A percentile compares a stretch with the other conserved stretches of the same genome.
Conservation (phyloP, 371 early-diverging fungal genomes). For the Choanephora cucurbitarum region DNA sequence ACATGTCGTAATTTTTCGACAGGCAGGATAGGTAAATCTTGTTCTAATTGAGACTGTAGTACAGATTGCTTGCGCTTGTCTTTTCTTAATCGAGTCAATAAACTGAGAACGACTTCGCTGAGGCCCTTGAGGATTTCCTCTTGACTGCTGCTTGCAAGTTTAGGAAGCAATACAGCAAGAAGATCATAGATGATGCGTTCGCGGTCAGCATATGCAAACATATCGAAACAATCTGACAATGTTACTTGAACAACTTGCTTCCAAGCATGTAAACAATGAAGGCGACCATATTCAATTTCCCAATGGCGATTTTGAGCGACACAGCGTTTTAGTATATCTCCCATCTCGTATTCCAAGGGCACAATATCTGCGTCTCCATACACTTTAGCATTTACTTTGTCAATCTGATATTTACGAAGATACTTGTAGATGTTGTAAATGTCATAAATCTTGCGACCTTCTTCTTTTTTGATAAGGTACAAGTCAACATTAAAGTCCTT, state of each 20-base stretch:
- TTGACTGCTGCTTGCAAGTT: conserved; percentile 22
- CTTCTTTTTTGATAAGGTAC: conserved; percentile 8
- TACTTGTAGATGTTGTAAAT: conserved; percentile 54
- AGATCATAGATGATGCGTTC: conserved; percentile 65
- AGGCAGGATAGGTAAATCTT: conserved; percentile 38
- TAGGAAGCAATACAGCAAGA: conserved; percentile 55
- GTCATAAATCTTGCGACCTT: conserved; percentile 60
- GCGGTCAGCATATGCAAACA: conserved; percentile 56
- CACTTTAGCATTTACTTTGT: conserved; percentile 19
- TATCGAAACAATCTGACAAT: conserved; percentile 66
- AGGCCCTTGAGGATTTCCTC: conserved; percentile 41
- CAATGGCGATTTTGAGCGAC: conserved; percentile 68
- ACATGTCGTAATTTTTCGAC: conserved; percentile 51
- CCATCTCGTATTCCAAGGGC: conserved; percentile 51
- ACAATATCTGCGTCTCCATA: conserved; percentile 42
- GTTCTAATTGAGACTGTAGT: conserved; percentile 1
- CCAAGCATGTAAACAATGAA: conserved; percentile 77
- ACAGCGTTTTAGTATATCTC: conserved; percentile 50
- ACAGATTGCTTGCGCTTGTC: conserved; percentile 19
- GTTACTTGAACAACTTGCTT: conserved; percentile 78
- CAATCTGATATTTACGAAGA: conserved; percentile 27
- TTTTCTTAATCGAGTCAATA: conserved; percentile 45
- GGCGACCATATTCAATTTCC: conserved; percentile 63
- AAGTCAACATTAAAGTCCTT: conserved; percentile 21
- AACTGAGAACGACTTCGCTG: conserved; percentile 50